A percentile compares a stretch with the other conserved stretches of the same genome.
Conservation (phyloP, 1,284 basidiomycete species). For the Apiotrichum porosum region DNA sequence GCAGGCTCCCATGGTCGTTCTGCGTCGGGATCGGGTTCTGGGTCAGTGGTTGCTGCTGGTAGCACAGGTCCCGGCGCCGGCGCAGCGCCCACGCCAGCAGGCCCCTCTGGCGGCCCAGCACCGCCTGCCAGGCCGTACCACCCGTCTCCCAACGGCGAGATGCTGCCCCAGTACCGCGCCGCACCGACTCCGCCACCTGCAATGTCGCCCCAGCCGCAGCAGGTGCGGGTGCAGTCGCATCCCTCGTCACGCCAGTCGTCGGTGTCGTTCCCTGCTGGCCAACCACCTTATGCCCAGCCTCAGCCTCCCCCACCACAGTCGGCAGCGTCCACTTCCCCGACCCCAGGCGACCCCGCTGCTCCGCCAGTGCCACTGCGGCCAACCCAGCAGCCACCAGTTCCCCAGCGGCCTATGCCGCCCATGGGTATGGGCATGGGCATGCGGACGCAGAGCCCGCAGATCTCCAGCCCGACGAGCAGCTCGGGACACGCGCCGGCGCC, state of each 20-base stretch:
- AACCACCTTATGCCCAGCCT: neutral
- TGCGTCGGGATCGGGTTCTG: constrained; percentile 1
- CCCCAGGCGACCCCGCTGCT: too few relatives aligned
- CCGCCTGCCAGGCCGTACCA: too few relatives aligned
- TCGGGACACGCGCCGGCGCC: neutral
- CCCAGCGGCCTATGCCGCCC: constrained; percentile 16
- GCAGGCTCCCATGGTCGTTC: too few relatives aligned
- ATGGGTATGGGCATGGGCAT: too few relatives aligned
- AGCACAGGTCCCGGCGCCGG: too few relatives aligned
- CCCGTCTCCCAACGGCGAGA: constrained; percentile 14
- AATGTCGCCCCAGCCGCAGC: too few relatives aligned
- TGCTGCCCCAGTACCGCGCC: constrained; percentile 30
- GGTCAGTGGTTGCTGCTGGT: too few relatives aligned
- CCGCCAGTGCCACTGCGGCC: constrained; percentile 20
- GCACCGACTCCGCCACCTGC: constrained; percentile 31
- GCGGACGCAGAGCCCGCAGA: too few relatives aligned
- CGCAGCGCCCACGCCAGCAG: constrained; percentile 30
- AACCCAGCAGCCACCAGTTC: constrained; percentile 14
- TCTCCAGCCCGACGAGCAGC: neutral
- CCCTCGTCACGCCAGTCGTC: neutral
- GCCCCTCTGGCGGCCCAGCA: constrained; percentile 21
- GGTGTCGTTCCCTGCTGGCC: neutral
- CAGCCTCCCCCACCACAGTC: neutral
- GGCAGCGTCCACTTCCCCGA: neutral
- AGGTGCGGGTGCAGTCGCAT: constrained; percentile 21